phyloP scores from a whole-genome alignment of 208 protist genomes.

The Trypanosoma avium region DNA sequence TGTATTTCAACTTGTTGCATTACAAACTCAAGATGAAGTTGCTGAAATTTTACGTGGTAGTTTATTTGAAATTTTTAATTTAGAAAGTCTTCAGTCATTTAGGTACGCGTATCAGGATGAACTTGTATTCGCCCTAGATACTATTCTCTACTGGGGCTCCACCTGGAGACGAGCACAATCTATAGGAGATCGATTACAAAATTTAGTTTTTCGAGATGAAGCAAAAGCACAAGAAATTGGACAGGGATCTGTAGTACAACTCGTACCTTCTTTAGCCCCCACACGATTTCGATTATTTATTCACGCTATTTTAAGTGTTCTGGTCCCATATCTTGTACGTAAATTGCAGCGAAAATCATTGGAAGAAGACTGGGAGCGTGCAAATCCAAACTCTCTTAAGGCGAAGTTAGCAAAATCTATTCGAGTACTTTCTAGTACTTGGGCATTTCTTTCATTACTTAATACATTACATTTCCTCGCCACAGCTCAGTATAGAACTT shows the following conservation, averaged over 20 bases:
- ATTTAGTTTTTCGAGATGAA: constrained; percentile 85
- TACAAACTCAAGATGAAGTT: constrained; percentile 73
- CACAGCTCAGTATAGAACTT: constrained; percentile 82
- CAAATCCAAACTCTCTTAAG: constrained; percentile 28
- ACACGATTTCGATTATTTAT: constrained; percentile 59
- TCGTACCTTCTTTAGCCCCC: constrained; percentile 67
- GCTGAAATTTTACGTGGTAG: constrained; percentile 67
- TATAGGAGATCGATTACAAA: constrained; percentile 80
- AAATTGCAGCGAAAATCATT: constrained; percentile 73
- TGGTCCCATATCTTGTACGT: constrained; percentile 73
- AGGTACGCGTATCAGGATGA: constrained; percentile 84
- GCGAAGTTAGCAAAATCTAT: constrained; percentile 43
- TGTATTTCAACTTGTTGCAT: constrained; percentile 77
- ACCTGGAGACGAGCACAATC: constrained; percentile 73
- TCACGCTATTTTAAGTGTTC: constrained; percentile 65
- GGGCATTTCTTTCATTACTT: constrained; percentile 62
- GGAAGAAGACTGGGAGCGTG: constrained; percentile 78
- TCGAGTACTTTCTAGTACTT: constrained; percentile 42
- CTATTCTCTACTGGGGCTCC: constrained; percentile 66
- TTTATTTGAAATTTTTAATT: constrained; percentile 70
- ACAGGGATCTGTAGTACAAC: constrained; percentile 43
- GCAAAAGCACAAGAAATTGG: constrained; percentile 44
- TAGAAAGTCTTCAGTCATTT: constrained; percentile 58
- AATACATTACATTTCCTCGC: constrained; percentile 88
- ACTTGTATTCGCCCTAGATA: constrained; percentile 63